Percentiles rank a stretch among this genome's conserved stretches.
Evolutionary conservation across 1,284 basidiomycete genomes (phyloP).

Genomic region (Marasmius sp.): DNA sequence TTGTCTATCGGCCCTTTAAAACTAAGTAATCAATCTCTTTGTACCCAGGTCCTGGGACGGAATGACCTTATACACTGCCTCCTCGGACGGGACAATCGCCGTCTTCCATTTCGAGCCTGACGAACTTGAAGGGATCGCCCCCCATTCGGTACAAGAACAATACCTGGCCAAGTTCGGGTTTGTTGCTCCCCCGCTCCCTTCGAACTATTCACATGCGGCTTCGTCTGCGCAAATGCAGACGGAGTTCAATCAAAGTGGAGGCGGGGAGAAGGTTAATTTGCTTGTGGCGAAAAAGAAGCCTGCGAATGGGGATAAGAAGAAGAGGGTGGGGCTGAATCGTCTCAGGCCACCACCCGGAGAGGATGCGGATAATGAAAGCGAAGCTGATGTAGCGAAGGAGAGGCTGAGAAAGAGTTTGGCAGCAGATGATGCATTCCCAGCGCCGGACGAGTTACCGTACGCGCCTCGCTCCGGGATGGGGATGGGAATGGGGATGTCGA

Average conservation of each 20-base stretch:
- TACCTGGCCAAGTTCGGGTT: conserved; percentile 84
- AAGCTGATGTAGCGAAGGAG: no score
- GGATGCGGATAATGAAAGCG: neutral
- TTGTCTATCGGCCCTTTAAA: neutral
- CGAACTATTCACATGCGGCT: conserved; percentile 65
- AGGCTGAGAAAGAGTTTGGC: no score
- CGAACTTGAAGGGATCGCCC: conserved; percentile 84
- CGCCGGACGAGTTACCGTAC: conserved; percentile 44
- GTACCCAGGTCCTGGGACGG: conserved; percentile 83
- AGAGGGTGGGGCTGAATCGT: conserved; percentile 42
- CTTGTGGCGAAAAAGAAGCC: conserved; percentile 64
- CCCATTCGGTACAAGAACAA: conserved; percentile 69
- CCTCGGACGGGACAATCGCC: conserved; percentile 92
- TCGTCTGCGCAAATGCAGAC: conserved; percentile 43
- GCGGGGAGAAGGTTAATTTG: conserved; percentile 63
- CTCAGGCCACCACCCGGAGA: conserved; percentile 29
- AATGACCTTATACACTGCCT: conserved; percentile 89
- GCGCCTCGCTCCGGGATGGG: conserved; percentile 15
- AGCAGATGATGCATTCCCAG: conserved; percentile 32
- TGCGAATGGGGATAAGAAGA: conserved; percentile 64
- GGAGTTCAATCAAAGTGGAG: conserved; percentile 34
- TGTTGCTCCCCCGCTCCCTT: conserved; percentile 57
- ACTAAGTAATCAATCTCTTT: neutral
- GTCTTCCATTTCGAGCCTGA: conserved; percentile 80
- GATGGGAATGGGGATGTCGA: conserved; percentile 23